Base-by-base conservation (phyloP, 192 early-diverging fungal species). In the Gigaspora rosea region DNA sequence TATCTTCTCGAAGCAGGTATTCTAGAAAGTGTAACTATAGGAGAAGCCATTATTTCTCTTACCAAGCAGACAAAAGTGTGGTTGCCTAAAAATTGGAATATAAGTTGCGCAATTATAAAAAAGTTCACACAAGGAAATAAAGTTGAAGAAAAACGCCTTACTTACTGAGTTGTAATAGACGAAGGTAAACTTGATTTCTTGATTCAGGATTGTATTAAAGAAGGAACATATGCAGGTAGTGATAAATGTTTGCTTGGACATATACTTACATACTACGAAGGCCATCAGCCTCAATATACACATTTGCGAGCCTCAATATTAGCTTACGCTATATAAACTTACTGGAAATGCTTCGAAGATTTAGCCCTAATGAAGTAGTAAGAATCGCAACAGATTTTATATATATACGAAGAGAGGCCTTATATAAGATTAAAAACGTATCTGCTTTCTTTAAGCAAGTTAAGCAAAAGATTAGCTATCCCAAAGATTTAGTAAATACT, bases 1-100 rank as follows among this genome's bases (percentile, higher is more conserved):
- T 70, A 70, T 70, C 68, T 70, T 52, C 20, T 70, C 3, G 49
- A 70, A 47, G 41, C 16, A 48, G n/a, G 65, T 20, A 67, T 67
- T 4, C n/a, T 67, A 8, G 15, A 67, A 67, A 32, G 68, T 70
- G n/a, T 70, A 70, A 73, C 56, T 47, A 59, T 73, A 41, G 71
- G 32, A 18, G 33, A 73, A 20, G 71, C 54, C 0, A 73, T 59
- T 2, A 73, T 73, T 58, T 73, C 32, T 73, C 32, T 73, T 59
- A 73, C 54, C 16, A 73, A 73, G 36, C 54, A 73, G 8, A 59
- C 71, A 12, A 73, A 73, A 18, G 71, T 73, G 41, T 73, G 56
- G 54, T 11, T 73, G 15, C 54, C 56, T 47, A 73, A 41, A 73
- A 59, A 73, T 73, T 7, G 13, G 13, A 54, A 73, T 47, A 73